Conservation (phyloP, 495 filamentous ascomycete genomes). For the Endocarpon pusillum region DNA sequence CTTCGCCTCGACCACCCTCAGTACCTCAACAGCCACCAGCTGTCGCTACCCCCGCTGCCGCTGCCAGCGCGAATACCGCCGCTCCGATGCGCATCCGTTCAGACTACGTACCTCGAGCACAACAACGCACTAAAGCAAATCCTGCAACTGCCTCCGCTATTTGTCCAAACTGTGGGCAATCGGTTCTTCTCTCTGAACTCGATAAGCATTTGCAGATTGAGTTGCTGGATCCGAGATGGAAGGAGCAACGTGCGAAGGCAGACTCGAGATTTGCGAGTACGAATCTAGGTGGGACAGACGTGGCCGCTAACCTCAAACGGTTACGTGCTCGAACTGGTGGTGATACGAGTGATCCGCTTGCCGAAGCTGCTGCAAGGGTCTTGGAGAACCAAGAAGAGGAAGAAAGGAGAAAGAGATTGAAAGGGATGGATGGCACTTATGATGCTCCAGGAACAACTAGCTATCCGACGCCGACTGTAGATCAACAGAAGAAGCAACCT, state of each 20-base stretch:
- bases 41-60: slow-evolving; percentile 48
- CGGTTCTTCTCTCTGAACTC: slow-evolving; percentile 70
- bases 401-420: slow-evolving; percentile 13
- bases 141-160: slow-evolving; percentile 50
- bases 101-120: slow-evolving; percentile 78
- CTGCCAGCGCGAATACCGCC: slow-evolving; percentile 50
- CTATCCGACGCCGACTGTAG: background rate
- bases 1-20: slow-evolving; percentile 10
- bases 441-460: background rate
- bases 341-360: slow-evolving; percentile 64
- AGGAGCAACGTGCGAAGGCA: slow-evolving; percentile 79
- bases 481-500: background rate
- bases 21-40: slow-evolving; percentile 6
- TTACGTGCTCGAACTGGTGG: slow-evolving; percentile 78
- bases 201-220: slow-evolving; percentile 94
- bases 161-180: slow-evolving; percentile 88
- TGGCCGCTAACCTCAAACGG: slow-evolving; percentile 90
- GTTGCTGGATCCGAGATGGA: slow-evolving; percentile 87
- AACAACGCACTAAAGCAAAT: slow-evolving; percentile 40
- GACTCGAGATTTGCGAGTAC: slow-evolving; percentile 72
- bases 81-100: slow-evolving; percentile 78
- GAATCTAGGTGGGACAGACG: slow-evolving; percentile 72
- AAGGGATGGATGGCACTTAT: slow-evolving; percentile 10
- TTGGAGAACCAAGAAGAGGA: slow-evolving; percentile 48
- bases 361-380: slow-evolving; percentile 49